Evolutionary conservation across 441 rosid genomes (phyloP).

Genomic region (Breynia disticha): DNA sequence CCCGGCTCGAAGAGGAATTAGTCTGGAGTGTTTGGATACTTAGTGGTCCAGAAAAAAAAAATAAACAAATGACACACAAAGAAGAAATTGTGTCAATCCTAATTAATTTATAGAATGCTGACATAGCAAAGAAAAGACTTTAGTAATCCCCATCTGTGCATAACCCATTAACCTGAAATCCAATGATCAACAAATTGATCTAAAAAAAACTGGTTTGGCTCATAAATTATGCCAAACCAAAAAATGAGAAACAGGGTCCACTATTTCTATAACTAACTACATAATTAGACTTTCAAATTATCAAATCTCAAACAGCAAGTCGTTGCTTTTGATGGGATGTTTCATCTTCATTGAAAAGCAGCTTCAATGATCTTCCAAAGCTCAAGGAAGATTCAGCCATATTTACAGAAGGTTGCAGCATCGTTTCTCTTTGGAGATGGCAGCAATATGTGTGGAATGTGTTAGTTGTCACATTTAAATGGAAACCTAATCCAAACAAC

Average conservation of each 20-base stretch:
- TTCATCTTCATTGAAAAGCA: conserved; percentile 56
- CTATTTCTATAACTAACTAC: too few relatives aligned
- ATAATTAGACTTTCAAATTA: neutral
- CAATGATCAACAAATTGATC: conserved; percentile 2
- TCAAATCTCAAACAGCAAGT: conserved; percentile 37
- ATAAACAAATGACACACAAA: too few relatives aligned
- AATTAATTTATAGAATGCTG: neutral
- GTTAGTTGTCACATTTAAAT: conserved; percentile 68
- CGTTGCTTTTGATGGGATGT: conserved; percentile 59
- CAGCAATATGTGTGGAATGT: conserved; percentile 56
- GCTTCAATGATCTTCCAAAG: conserved; percentile 22
- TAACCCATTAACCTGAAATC: conserved; percentile 14
- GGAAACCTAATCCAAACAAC: conserved; percentile 74
- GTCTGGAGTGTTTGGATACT: too few relatives aligned
- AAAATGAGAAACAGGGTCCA: too few relatives aligned
- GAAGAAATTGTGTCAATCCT: neutral
- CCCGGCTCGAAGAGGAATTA: too few relatives aligned
- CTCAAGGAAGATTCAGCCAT: conserved; percentile 25
- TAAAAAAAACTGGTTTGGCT: neutral
- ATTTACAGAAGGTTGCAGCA: conserved; percentile 33
- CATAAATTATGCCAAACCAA: too few relatives aligned
- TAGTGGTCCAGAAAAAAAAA: too few relatives aligned
- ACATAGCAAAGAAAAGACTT: conserved; percentile 5
- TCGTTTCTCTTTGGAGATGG: conserved; percentile 58
- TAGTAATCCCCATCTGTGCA: conserved; percentile 28